These are phyloP conservation scores for Chaetomiaceae sp. DNA, from an alignment of 2,329 filamentous ascomycete species.

Conservation along the genomic window DNA sequence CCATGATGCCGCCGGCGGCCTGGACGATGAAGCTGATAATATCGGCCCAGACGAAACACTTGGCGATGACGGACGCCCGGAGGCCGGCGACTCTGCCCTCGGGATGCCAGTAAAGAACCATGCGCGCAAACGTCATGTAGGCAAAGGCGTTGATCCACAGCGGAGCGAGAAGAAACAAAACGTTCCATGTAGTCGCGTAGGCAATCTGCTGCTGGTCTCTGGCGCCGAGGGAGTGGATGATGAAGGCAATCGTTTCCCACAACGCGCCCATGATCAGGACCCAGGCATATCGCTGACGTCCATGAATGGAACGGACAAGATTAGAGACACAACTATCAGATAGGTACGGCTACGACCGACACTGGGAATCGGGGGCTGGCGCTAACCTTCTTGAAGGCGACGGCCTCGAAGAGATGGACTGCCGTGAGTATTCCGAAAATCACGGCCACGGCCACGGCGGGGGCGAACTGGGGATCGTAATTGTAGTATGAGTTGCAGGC, in stretches of 20 bases:
- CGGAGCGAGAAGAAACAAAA: conserved; percentile 41
- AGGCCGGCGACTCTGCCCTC: conserved; percentile 31
- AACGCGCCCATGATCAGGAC: conserved; percentile 37
- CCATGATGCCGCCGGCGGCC: conserved; percentile 36
- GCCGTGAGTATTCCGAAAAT: conserved; percentile 27
- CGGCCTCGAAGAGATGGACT: conserved; percentile 24
- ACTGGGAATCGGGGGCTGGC: not conserved
- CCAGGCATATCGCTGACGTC: conserved; percentile 28
- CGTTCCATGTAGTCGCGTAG: conserved; percentile 31
- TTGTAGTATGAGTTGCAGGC: conserved; percentile 32
- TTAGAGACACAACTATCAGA: not conserved
- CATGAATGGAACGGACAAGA: too few relatives aligned
- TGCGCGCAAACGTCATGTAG: conserved; percentile 42
- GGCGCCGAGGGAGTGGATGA: conserved; percentile 34
- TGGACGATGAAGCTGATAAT: conserved; percentile 46
- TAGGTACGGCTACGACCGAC: too few relatives aligned
- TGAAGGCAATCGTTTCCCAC: conserved; percentile 40
- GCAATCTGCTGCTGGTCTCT: conserved; percentile 36
- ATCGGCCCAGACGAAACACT: conserved; percentile 46
- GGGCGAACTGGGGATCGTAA: conserved; percentile 27
- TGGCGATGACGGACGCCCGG: conserved; percentile 37
- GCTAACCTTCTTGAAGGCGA: conserved; percentile 24
- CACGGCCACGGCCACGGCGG: conserved; percentile 27
- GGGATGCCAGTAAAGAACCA: conserved; percentile 38
- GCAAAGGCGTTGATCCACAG: conserved; percentile 44